phyloP scores from a whole-genome alignment of 768 basidiomycete genomes.

The Tulasnella calospora region DNA sequence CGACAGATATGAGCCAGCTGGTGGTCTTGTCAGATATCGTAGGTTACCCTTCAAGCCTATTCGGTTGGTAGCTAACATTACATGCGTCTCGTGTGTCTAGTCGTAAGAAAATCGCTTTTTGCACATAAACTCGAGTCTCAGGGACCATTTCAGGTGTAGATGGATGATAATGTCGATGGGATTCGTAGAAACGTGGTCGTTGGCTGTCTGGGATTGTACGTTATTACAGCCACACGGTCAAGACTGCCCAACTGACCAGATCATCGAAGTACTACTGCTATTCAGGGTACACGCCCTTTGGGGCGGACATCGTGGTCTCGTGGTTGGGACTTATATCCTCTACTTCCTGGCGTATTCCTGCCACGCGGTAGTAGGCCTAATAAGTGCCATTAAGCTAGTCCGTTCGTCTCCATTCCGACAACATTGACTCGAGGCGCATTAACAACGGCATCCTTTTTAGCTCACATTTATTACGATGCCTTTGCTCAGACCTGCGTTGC shows the following conservation, averaged over 20 bases:
- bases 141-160: not conserved
- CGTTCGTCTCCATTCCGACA: not conserved
- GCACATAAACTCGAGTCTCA: too few species aligned
- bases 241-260: not conserved
- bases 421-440: not conserved
- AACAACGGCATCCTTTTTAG: not conserved
- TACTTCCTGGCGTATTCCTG: not conserved
- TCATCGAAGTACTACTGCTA: not conserved
- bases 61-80: not conserved
- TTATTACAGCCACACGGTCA: not conserved
- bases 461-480: not conserved
- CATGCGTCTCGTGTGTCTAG: not conserved
- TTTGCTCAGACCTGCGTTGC: not conserved
- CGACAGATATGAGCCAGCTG: not conserved
- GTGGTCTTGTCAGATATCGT: not conserved
- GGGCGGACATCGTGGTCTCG: not conserved
- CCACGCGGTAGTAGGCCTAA: not conserved
- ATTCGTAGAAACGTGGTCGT: not conserved
- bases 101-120: not conserved
- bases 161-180: not conserved
- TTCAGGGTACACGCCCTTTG: not conserved
- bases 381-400: not conserved
- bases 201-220: not conserved
- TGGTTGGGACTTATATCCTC: not conserved
- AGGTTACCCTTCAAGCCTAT: not conserved